These are phyloP conservation scores for Excoecaria cochinchinensis DNA, from an alignment of 345 rosid species.

Conservation along the genomic window DNA sequence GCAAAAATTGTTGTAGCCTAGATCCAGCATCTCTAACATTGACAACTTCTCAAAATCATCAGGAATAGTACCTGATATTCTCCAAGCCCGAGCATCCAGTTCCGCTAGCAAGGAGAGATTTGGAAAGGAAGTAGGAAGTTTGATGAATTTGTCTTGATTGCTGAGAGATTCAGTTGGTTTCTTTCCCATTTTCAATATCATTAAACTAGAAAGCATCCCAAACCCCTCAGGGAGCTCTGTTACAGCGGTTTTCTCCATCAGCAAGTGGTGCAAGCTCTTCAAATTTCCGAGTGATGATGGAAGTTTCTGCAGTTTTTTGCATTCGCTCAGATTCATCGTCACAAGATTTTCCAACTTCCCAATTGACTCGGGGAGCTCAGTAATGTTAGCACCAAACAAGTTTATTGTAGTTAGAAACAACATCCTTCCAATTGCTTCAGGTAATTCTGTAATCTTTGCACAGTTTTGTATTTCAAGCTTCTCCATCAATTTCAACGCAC, in stretches of 20 bases:
- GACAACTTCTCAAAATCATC: conserved; percentile 51
- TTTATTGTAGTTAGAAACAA: conserved; percentile 30
- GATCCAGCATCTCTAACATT: conserved; percentile 30
- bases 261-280: conserved; percentile 34
- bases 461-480: conserved; percentile 36
- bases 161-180: conserved; percentile 1
- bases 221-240: conserved; percentile 40
- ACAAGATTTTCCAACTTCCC: conserved; percentile 48
- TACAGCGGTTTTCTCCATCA: conserved; percentile 45
- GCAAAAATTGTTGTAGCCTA: conserved; percentile 40
- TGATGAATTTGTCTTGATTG: not conserved
- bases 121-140: conserved; percentile 39
- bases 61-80: conserved; percentile 41
- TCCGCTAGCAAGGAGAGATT: conserved; percentile 38
- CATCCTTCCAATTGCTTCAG: conserved; percentile 44
- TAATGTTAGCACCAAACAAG: conserved; percentile 27
- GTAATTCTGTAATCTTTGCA: conserved; percentile 23
- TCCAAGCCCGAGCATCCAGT: conserved; percentile 48
- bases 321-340: conserved; percentile 30
- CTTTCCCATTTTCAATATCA: conserved; percentile 42
- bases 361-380: conserved; percentile 47
- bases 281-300: conserved; percentile 45
- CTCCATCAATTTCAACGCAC: conserved; percentile 37
- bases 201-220: conserved; percentile 45
- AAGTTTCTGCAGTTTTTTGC: conserved; percentile 38